Conservation (phyloP, 768 basidiomycete genomes). For the Podaxis sp. region DNA sequence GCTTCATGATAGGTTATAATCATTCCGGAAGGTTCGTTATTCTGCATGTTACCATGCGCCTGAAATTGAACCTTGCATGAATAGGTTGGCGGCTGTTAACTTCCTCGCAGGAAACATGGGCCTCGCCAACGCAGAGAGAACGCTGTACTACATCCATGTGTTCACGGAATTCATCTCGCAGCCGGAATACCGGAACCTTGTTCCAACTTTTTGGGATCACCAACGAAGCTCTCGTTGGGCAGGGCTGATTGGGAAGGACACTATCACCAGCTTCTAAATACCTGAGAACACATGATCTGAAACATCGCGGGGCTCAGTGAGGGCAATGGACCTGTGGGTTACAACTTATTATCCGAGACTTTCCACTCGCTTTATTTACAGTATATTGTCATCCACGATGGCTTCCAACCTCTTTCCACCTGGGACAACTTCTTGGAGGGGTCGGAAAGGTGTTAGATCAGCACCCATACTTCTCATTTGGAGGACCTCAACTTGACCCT, state of each 20-base stretch:
- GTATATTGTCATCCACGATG: conserved; percentile 53
- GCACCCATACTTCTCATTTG: conserved; percentile 70
- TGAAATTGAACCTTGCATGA: background rate
- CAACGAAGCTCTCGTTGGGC: conserved; percentile 56
- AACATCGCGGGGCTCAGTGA: conserved; percentile 71
- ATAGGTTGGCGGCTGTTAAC: conserved; percentile 51
- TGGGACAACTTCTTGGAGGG: conserved; percentile 58
- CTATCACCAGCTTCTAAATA: conserved; percentile 62
- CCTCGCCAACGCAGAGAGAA: conserved; percentile 79
- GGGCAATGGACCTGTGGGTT: conserved; percentile 53
- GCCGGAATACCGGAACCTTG: conserved; percentile 49
- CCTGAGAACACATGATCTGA: conserved; percentile 59
- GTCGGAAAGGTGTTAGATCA: conserved; percentile 64
- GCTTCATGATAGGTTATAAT: conserved; percentile 43
- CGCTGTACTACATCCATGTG: conserved; percentile 73
- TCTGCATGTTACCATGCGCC: background rate
- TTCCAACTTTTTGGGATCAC: conserved; percentile 62
- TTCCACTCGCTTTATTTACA: conserved; percentile 11
- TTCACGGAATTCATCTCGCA: conserved; percentile 82
- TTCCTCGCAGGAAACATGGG: conserved; percentile 77
- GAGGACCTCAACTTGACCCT: conserved; percentile 36
- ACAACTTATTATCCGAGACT: background rate
- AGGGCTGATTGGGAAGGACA: conserved; percentile 50
- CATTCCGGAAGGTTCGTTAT: conserved; percentile 52
- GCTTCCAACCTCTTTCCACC: conserved; percentile 38